These are phyloP conservation scores for Oryza meyeriana DNA, from an alignment of 176 grass and related monocot species.

Conservation along the genomic window DNA sequence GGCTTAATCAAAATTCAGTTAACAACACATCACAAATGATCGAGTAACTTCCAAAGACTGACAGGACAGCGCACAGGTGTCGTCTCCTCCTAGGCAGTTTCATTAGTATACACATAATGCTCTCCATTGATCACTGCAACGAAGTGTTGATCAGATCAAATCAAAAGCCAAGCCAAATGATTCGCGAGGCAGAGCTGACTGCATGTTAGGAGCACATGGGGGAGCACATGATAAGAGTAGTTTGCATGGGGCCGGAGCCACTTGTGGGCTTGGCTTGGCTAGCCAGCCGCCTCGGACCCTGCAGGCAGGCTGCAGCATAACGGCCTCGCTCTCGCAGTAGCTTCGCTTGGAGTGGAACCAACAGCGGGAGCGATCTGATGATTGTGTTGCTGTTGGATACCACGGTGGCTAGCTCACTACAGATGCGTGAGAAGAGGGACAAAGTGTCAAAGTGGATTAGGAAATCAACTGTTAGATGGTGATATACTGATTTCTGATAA, in stretches of 20 bases:
- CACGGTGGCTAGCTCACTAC: no score
- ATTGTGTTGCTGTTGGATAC: not conserved
- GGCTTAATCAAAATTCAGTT: not conserved
- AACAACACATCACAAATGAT: not conserved
- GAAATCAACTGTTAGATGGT: not conserved
- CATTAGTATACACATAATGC: not conserved
- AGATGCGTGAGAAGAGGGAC: no score
- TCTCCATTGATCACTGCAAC: not conserved
- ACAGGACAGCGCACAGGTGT: not conserved
- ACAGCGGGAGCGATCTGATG: not conserved
- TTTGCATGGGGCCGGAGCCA: not conserved
- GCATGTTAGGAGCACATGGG: not conserved
- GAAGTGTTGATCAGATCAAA: not conserved
- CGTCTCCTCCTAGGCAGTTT: not conserved
- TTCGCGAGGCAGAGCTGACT: not conserved
- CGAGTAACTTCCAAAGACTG: not conserved
- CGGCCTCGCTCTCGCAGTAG: not conserved
- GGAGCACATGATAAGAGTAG: not conserved
- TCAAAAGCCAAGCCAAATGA: not conserved
- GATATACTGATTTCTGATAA: not conserved
- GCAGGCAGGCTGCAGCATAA: not conserved
- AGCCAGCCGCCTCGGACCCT: not conserved
- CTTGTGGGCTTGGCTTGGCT: not conserved
- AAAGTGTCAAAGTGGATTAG: not conserved
- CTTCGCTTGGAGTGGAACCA: conserved; percentile 17